Evolutionary conservation across 2,329 filamentous ascomycete species (phyloP), one percentile per base, ranked within the genome.

Genomic region (Alternaria sp.): DNA sequence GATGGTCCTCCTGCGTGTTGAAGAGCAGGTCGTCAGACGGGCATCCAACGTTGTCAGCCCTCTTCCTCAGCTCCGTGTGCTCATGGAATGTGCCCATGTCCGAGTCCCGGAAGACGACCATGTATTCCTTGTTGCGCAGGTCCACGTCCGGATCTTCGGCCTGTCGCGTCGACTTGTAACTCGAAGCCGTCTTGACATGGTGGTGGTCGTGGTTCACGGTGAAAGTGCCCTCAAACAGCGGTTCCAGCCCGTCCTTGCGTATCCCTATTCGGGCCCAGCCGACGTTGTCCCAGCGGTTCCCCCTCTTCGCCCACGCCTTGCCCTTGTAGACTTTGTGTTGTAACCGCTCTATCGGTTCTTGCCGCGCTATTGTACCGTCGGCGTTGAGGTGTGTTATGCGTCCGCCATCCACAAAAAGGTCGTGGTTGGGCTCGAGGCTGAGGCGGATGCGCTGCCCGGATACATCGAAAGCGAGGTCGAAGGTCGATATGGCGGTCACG

Each of bases 91-190:
- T 67, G 46, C 62, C 63, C 71, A 97, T 87, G 76, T 99, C 95
- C 28, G 93, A 96, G 73, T 98, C 93, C 65, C 93, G 87, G 84
- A 92, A 98, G 1, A 97, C 85, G 34, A 97, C 84, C 93, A 99
- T 95, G 72, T 86, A 90, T 61, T 96, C 91, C 31, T 88, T 85
- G 4, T 80, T 82, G 44, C 80, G 78, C 29, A 82, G 73, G 31
- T 84, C 79, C 7, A 91, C 75, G 26, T 84, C 80, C 2, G 93
- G 91, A 74, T 99, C 95, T 42, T 80, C 76, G 61, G 92, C 86
- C 72, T 65, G 31, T 86, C 89, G 55, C 44, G 91, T 93, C 65
- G 86, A 83, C 73, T 86, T 83, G 73, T 95, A 99, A 61, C 88
- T 89, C 28, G 85, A 84, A 62, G 85, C 86, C 28, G 92, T 87